A percentile compares a stretch with the other conserved stretches of the same genome.
Evolutionary conservation across 805 yeast species (phyloP).

Genomic region (Suhomyces xylopsoci): DNA sequence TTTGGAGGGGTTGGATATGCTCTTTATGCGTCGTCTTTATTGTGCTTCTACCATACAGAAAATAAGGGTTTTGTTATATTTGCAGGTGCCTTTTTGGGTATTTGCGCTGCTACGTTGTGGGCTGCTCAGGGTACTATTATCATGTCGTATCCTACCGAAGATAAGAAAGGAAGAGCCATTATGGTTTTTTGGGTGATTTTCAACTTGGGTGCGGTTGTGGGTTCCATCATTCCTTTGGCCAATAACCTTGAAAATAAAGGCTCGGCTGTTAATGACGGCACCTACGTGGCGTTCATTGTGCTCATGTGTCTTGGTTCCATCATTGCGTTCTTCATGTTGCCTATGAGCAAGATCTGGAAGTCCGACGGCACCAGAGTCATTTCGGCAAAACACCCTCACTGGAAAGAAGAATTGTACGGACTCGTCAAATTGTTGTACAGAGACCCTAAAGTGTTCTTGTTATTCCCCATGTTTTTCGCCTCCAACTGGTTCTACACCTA

Average conservation of each 20-base stretch:
- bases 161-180: conserved; percentile 50
- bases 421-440: conserved; percentile 34
- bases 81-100: conserved; percentile 56
- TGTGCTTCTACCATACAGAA: conserved; percentile 44
- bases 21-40: conserved; percentile 50
- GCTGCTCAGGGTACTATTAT: conserved; percentile 57
- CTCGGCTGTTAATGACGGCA: conserved; percentile 41
- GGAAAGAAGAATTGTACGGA: conserved; percentile 44
- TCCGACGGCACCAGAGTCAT: conserved; percentile 50
- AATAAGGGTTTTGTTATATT: conserved; percentile 53
- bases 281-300: conserved; percentile 53
- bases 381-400: conserved; percentile 42
- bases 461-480: conserved; percentile 62
- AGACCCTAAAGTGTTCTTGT: conserved; percentile 45
- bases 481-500: conserved; percentile 68
- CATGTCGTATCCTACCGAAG: conserved; percentile 56
- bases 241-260: conserved; percentile 43
- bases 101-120: conserved; percentile 56
- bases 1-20: conserved; percentile 58
- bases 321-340: conserved; percentile 46
- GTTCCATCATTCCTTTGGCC: conserved; percentile 55
- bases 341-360: conserved; percentile 47
- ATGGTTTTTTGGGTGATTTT: conserved; percentile 60
- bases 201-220: conserved; percentile 61
- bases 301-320: conserved; percentile 48